Evolutionary conservation across 495 filamentous ascomycete genomes (phyloP).

Genomic region (Talaromyces nanjingensis): DNA sequence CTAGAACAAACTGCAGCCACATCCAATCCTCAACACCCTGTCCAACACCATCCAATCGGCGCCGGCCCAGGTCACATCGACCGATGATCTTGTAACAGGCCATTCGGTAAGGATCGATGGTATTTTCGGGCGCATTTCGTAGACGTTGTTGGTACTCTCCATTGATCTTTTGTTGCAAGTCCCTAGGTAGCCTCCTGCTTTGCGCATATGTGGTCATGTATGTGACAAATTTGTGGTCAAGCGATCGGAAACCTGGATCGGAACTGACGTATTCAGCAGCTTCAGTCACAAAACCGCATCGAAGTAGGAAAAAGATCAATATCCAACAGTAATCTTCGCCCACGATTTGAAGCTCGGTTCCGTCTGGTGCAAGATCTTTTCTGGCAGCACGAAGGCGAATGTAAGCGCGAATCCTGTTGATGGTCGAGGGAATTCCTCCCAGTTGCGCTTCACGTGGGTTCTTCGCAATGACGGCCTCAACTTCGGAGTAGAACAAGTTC

Average conservation of each 20-base stretch:
- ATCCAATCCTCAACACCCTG: conserved; percentile 90
- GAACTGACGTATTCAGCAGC: conserved; percentile 77
- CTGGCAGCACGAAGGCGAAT: conserved; percentile 67
- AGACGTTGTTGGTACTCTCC: conserved; percentile 80
- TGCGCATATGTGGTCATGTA: conserved; percentile 80
- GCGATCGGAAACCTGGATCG: conserved; percentile 74
- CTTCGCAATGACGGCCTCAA: conserved; percentile 68
- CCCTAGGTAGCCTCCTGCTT: conserved; percentile 60
- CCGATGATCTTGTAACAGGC: conserved; percentile 97
- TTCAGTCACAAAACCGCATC: conserved; percentile 75
- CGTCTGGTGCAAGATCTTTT: conserved; percentile 75
- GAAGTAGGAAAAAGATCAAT: conserved; percentile 84
- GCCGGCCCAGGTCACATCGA: conserved; percentile 77
- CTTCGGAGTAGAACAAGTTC: conserved; percentile 59
- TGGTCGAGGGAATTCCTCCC: conserved; percentile 76
- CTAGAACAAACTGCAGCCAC: conserved; percentile 92
- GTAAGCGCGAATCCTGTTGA: conserved; percentile 88
- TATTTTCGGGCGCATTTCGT: conserved; percentile 76
- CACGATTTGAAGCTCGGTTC: conserved; percentile 61
- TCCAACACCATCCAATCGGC: conserved; percentile 72
- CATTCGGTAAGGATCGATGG: conserved; percentile 90
- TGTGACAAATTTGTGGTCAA: conserved; percentile 84
- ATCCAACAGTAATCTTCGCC: conserved; percentile 86
- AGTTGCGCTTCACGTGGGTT: conserved; percentile 84
- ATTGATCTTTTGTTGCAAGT: conserved; percentile 77